Evolutionary conservation across 371 early-diverging fungal genomes (phyloP).

Genomic region (Entomophthora muscae): DNA sequence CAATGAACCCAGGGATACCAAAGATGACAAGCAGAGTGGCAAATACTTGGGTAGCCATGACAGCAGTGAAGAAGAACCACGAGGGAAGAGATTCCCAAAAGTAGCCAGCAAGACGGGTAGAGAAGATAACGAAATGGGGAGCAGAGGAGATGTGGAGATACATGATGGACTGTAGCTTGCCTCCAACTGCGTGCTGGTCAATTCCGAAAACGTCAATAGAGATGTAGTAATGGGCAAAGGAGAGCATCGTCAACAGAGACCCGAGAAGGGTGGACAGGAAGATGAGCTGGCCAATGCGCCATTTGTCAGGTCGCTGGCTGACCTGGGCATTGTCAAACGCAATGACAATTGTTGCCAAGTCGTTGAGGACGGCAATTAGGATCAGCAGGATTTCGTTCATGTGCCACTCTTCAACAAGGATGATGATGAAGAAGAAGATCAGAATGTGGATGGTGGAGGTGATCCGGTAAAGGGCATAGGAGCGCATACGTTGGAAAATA

Average conservation of each 20-base stretch:
- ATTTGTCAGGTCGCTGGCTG: slow-evolving; percentile 62
- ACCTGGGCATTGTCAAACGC: slow-evolving; percentile 69
- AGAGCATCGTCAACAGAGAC: slow-evolving; percentile 34
- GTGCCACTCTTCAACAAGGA: slow-evolving; percentile 43
- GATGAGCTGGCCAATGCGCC: slow-evolving; percentile 70
- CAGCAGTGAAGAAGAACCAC: slow-evolving; percentile 53
- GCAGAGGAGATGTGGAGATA: slow-evolving; percentile 73
- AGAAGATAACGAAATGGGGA: slow-evolving; percentile 92
- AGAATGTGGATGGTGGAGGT: slow-evolving; percentile 74
- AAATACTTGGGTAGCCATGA: slow-evolving; percentile 79
- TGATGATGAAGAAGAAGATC: slow-evolving; percentile 72
- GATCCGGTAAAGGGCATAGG: slow-evolving; percentile 75
- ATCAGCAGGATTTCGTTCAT: slow-evolving; percentile 51
- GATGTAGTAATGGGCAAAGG: slow-evolving; percentile 54
- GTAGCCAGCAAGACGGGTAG: slow-evolving; percentile 78
- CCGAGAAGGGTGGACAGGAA: slow-evolving; percentile 49
- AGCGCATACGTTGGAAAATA: slow-evolving; percentile 82
- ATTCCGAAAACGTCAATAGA: too few species aligned
- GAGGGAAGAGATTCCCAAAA: slow-evolving; percentile 76
- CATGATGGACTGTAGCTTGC: slow-evolving; percentile 63
- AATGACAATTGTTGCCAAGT: slow-evolving; percentile 71
- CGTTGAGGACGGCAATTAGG: slow-evolving; percentile 61
- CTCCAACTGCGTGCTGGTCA: too few species aligned
- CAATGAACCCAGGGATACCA: slow-evolving; percentile 34
- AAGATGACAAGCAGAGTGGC: slow-evolving; percentile 74